phyloP scores from a whole-genome alignment of 805 yeast species.

The Yarrowia sp. region DNA sequence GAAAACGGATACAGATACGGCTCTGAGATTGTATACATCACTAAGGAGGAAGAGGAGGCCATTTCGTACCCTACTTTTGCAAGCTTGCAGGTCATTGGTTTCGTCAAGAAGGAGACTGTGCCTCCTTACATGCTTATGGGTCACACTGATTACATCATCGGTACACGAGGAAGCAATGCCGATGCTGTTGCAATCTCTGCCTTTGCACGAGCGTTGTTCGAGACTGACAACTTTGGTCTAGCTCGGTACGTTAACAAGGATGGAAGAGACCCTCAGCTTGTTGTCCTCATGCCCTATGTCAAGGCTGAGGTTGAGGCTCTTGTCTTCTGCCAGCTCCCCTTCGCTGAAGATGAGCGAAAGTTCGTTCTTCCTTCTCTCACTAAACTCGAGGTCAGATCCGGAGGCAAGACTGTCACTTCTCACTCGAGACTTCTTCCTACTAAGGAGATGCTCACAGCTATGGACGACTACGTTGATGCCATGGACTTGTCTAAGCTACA shows the following conservation, averaged over 20 bases:
- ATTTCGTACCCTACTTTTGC: conserved; percentile 55
- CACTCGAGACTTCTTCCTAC: conserved; percentile 49
- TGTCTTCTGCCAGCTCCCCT: conserved; percentile 66
- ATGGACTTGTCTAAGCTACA: conserved; percentile 52
- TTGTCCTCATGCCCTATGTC: conserved; percentile 61
- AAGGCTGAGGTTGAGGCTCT: conserved; percentile 50
- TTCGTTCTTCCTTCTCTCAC: conserved; percentile 61
- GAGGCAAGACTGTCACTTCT: conserved; percentile 48
- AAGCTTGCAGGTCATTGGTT: conserved; percentile 71
- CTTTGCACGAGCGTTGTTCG: conserved; percentile 61
- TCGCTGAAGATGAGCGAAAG: conserved; percentile 68
- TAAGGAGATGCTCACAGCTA: conserved; percentile 52
- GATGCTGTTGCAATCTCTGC: conserved; percentile 57
- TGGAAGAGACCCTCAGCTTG: conserved; percentile 49
- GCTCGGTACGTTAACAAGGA: conserved; percentile 66
- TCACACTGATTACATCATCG: conserved; percentile 64
- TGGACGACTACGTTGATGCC: conserved; percentile 56
- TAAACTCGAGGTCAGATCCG: conserved; percentile 49
- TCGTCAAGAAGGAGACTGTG: conserved; percentile 55
- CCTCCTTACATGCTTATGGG: conserved; percentile 63
- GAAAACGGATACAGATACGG: conserved; percentile 75
- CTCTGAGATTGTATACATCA: conserved; percentile 60
- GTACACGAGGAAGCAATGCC: conserved; percentile 50
- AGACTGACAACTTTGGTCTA: conserved; percentile 57
- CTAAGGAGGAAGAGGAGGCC: conserved; percentile 53